A percentile compares a stretch with the other conserved stretches of the same genome.
These are phyloP conservation scores for Tolypocladium amazonense DNA, from an alignment of 2,329 filamentous ascomycete species.

Conservation along the genomic window DNA sequence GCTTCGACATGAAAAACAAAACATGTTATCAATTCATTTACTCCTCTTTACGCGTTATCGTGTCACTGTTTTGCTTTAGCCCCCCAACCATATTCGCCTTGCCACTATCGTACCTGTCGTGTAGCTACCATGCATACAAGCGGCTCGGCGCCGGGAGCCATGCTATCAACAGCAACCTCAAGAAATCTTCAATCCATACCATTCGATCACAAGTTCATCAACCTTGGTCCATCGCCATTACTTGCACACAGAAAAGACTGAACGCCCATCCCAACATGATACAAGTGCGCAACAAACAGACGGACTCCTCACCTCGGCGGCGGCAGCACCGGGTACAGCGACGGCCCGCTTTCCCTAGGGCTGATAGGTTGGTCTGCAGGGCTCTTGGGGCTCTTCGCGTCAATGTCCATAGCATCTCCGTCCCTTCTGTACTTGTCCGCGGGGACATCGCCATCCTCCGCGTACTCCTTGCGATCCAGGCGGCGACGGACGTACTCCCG, in stretches of 20 bases:
- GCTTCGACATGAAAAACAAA: neutral
- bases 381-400: constrained; percentile 19
- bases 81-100: neutral
- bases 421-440: constrained; percentile 7
- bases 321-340: constrained; percentile 29
- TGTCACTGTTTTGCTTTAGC: neutral
- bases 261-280: neutral
- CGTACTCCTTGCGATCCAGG: constrained; percentile 46
- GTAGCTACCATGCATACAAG: neutral
- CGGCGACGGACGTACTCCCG: constrained; percentile 46
- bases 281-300: neutral
- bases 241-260: neutral
- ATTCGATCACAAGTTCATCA: neutral
- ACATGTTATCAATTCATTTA: neutral
- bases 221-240: neutral
- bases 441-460: constrained; percentile 17
- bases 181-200: neutral
- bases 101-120: neutral
- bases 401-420: constrained; percentile 26
- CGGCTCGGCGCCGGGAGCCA: neutral
- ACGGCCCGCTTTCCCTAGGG: constrained; percentile 19
- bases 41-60: neutral
- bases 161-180: neutral
- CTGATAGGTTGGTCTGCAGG: constrained; percentile 12
- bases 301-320: constrained; percentile 12